phyloP scores from a whole-genome alignment of 1,284 basidiomycete genomes.

The Macrocystidia cucumis region DNA sequence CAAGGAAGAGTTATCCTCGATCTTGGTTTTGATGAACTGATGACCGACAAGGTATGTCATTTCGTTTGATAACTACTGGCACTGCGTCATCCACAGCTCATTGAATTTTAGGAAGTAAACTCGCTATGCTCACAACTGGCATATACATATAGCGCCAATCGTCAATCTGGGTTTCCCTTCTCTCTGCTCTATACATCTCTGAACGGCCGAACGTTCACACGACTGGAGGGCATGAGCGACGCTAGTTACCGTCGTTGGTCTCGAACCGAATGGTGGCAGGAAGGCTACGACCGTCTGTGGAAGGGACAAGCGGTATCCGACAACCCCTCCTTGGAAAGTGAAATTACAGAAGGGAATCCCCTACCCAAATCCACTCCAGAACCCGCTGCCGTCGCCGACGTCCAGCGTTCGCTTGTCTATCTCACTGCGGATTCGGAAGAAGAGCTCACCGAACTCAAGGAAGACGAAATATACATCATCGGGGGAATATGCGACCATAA shows the following conservation, averaged over 20 bases:
- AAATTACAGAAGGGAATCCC: conserved; percentile 8
- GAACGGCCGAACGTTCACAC: conserved; percentile 56
- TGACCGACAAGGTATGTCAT: conserved; percentile 84
- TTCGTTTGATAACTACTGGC: conserved; percentile 4
- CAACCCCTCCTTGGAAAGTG: conserved; percentile 6
- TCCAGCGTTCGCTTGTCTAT: conserved; percentile 60
- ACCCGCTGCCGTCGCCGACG: too few relatives aligned
- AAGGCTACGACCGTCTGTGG: conserved; percentile 69
- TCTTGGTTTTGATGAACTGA: conserved; percentile 90
- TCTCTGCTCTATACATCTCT: conserved; percentile 76
- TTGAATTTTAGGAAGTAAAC: conserved; percentile 87
- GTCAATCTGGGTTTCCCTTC: conserved; percentile 67
- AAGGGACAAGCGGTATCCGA: conserved; percentile 10
- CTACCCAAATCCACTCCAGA: conserved; percentile 13
- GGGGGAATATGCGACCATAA: conserved; percentile 97
- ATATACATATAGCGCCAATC: conserved; percentile 86
- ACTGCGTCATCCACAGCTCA: conserved; percentile 11
- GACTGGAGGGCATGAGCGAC: conserved; percentile 65
- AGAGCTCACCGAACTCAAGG: conserved; percentile 73
- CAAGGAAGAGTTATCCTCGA: conserved; percentile 81
- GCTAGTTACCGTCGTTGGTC: conserved; percentile 76
- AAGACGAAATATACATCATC: conserved; percentile 89
- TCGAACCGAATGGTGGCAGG: conserved; percentile 75
- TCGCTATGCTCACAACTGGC: conserved; percentile 86
- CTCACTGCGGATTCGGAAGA: conserved; percentile 92